Conservation (phyloP, 441 rosid genomes). For the Capsella rubella region DNA sequence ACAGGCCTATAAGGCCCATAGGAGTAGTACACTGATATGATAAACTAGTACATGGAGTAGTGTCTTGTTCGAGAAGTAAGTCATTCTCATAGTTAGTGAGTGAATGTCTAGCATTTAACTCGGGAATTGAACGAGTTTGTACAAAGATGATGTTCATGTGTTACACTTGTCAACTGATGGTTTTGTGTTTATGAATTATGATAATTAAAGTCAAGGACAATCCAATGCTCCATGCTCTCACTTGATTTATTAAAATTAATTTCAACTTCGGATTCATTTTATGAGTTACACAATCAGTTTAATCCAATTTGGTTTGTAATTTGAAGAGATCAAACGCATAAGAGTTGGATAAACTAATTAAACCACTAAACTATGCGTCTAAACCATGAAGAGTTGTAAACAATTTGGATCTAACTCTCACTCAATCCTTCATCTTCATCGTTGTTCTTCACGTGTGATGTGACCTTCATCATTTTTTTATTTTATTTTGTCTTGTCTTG, state of each 20-base stretch:
- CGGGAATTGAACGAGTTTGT: too few species aligned
- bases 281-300: not conserved
- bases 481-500: too few species aligned
- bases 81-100: not conserved
- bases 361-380: too few species aligned
- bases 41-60: too few species aligned
- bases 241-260: not conserved
- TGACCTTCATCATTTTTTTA: too few species aligned
- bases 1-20: not conserved
- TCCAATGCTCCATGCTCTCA: not conserved
- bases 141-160: too few species aligned
- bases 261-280: not conserved
- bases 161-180: too few species aligned
- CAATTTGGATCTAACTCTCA: not conserved
- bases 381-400: too few species aligned
- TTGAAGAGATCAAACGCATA: not conserved
- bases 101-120: too few species aligned
- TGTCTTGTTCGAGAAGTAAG: not conserved
- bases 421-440: not conserved
- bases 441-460: not conserved
- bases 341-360: not conserved
- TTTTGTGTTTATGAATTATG: not conserved
- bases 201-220: not conserved
- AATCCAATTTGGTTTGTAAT: not conserved
- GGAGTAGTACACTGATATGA: not conserved